Evolutionary conservation across 2,329 filamentous ascomycete species (phyloP).

Genomic region (Emydomyces testavorans): DNA sequence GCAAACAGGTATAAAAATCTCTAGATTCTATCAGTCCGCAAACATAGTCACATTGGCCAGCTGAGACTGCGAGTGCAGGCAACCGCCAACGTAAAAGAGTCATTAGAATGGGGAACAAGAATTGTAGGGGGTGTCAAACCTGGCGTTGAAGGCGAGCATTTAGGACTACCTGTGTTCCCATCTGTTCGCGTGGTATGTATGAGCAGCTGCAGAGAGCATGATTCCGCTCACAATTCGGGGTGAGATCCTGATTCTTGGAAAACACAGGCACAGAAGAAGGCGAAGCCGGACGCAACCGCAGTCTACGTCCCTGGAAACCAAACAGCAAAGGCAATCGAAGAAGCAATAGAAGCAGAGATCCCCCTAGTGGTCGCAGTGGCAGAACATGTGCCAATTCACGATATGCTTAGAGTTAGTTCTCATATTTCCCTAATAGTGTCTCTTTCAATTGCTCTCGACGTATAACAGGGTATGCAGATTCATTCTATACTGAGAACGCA

Average conservation of each 20-base stretch:
- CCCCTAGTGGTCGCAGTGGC: slow-evolving; percentile 68
- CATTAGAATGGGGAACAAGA: slow-evolving; percentile 65
- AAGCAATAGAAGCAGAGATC: slow-evolving; percentile 68
- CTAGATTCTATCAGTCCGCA: background rate
- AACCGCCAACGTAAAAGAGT: slow-evolving; percentile 65
- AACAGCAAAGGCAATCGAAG: slow-evolving; percentile 61
- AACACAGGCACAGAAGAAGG: slow-evolving; percentile 51
- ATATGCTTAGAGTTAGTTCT: slow-evolving; percentile 53
- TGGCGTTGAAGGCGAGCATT: slow-evolving; percentile 56
- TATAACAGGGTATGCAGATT: slow-evolving; percentile 35
- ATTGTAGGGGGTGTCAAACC: slow-evolving; percentile 70
- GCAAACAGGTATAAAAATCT: slow-evolving; percentile 13
- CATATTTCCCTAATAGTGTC: background rate
- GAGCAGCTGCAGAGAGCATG: background rate
- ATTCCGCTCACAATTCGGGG: background rate
- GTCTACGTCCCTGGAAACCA: slow-evolving; percentile 70
- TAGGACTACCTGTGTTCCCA: slow-evolving; percentile 60
- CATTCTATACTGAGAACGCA: slow-evolving; percentile 62
- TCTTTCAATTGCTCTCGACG: background rate
- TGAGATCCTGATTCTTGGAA: background rate
- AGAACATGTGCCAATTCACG: slow-evolving; percentile 67
- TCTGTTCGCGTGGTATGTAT: slow-evolving; percentile 47
- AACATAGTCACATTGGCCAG: background rate
- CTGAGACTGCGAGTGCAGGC: slow-evolving; percentile 36
- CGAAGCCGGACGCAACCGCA: slow-evolving; percentile 65